Evolutionary conservation across 75 land plant genomes (phyloP).

Genomic region (Selaginella tamariscina): DNA sequence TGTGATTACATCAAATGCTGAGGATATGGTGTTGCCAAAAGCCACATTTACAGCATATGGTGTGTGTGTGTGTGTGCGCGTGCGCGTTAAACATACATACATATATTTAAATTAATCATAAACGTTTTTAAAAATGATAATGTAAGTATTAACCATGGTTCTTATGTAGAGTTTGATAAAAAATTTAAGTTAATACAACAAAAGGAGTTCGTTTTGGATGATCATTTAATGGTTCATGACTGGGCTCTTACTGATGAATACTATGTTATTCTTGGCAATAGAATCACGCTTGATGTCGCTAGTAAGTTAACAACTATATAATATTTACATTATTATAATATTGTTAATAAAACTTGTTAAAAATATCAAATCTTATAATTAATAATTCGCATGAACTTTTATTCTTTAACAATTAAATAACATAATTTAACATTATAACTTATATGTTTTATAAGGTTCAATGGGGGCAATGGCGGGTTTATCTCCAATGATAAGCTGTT

Average conservation of each 20-base stretch:
- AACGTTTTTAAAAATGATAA: not conserved
- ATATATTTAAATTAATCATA: not conserved
- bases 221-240: conserved; percentile 73
- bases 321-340: not conserved
- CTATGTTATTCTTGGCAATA: conserved; percentile 52
- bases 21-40: conserved; percentile 73
- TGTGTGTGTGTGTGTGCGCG: too few relatives aligned
- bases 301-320: conserved; percentile 20
- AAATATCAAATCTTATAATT: not conserved
- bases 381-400: not conserved
- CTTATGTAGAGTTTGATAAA: conserved; percentile 41
- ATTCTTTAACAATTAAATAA: not conserved
- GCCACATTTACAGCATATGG: conserved; percentile 59
- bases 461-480: conserved; percentile 36
- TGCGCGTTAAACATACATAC: too few relatives aligned
- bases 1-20: conserved; percentile 45
- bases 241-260: conserved; percentile 68
- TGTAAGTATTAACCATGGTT: not conserved
- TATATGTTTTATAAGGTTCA: conserved; percentile 29
- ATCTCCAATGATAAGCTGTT: conserved; percentile 43
- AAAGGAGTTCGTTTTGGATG: conserved; percentile 40
- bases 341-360: not conserved
- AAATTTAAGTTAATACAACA: conserved; percentile 39
- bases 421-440: not conserved
- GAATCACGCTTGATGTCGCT: conserved; percentile 55